Percentiles rank a stretch among this genome's conserved stretches.
phyloP scores from a whole-genome alignment of 805 yeast species.

The Ogataea kodamae region DNA sequence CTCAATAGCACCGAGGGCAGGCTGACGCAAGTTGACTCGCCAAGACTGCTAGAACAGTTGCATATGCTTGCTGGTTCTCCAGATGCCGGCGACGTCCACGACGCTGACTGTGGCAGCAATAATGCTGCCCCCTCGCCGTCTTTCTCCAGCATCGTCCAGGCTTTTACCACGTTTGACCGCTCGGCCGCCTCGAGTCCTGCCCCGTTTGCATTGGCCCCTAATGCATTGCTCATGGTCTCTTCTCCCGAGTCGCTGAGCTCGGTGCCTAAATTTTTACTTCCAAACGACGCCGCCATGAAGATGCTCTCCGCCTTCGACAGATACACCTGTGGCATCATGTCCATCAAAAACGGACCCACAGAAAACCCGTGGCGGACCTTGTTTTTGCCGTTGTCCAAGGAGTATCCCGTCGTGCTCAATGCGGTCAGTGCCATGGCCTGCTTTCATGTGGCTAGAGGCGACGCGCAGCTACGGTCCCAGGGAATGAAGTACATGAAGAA shows the following conservation, averaged over 20 bases:
- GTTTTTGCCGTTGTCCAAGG: conserved; percentile 53
- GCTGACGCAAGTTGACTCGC: conserved; percentile 25
- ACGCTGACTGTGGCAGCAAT: conserved; percentile 13
- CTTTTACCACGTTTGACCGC: conserved; percentile 29
- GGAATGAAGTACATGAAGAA: conserved; percentile 58
- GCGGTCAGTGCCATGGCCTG: conserved; percentile 66
- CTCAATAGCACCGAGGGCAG: conserved; percentile 20
- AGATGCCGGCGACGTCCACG: conserved; percentile 12
- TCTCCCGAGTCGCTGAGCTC: conserved; percentile 5
- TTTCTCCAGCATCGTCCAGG: conserved; percentile 26
- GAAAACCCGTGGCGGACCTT: conserved; percentile 68
- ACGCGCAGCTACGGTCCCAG: conserved; percentile 41
- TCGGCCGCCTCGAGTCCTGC: conserved; percentile 26
- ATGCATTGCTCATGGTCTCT: conserved; percentile 12
- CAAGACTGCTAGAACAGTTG: conserved; percentile 23
- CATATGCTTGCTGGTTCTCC: conserved; percentile 20
- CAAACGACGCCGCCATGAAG: conserved; percentile 28
- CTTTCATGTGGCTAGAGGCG: conserved; percentile 52
- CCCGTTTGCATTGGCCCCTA: conserved; percentile 18
- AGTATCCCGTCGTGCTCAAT: conserved; percentile 54
- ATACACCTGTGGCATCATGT: conserved; percentile 51
- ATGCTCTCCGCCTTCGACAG: conserved; percentile 40
- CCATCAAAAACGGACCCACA: conserved; percentile 58
- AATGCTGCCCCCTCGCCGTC: conserved; percentile 22
- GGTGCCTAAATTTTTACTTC: conserved; percentile 25